A percentile compares a stretch with the other conserved stretches of the same genome.
phyloP scores from a whole-genome alignment of 441 rosid genomes.

The Gossypium aridum region DNA sequence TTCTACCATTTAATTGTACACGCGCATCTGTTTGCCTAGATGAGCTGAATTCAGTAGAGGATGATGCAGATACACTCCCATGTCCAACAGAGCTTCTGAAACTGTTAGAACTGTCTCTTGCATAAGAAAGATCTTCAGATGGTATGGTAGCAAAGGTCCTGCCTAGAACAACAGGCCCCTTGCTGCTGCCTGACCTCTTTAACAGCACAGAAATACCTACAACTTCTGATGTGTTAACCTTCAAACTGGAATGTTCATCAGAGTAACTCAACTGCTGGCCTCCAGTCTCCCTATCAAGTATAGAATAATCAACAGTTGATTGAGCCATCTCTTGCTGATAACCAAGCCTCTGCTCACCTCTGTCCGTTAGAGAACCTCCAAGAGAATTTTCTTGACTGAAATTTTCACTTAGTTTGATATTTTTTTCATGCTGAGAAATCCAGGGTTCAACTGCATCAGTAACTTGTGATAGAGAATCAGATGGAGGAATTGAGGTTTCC shows the following conservation, averaged over 20 bases:
- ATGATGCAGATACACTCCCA: constrained; percentile 75
- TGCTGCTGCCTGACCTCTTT: constrained; percentile 75
- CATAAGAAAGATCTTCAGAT: constrained; percentile 64
- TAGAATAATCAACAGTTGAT: constrained; percentile 27
- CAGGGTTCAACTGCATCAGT: constrained; percentile 27
- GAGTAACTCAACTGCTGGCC: constrained; percentile 29
- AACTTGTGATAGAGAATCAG: constrained; percentile 30
- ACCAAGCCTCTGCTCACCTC: constrained; percentile 29
- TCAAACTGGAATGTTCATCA: constrained; percentile 25
- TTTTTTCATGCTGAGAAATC: constrained; percentile 29
- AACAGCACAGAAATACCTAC: constrained; percentile 64
- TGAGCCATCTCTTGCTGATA: constrained; percentile 33
- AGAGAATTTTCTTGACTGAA: constrained; percentile 32
- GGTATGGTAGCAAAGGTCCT: constrained; percentile 55
- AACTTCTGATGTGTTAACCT: constrained; percentile 44
- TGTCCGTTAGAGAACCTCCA: constrained; percentile 27
- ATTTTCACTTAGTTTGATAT: constrained; percentile 27
- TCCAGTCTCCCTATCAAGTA: constrained; percentile 26
- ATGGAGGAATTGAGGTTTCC: constrained; percentile 16
- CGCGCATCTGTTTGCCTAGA: constrained; percentile 55
- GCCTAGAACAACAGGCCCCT: constrained; percentile 63
- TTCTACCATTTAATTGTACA: constrained; percentile 58
- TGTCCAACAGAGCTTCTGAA: constrained; percentile 80
- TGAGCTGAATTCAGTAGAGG: constrained; percentile 74
- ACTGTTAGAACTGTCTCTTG: constrained; percentile 60